phyloP scores from a whole-genome alignment of 768 basidiomycete genomes.

The Multifurca ochricompacta region DNA sequence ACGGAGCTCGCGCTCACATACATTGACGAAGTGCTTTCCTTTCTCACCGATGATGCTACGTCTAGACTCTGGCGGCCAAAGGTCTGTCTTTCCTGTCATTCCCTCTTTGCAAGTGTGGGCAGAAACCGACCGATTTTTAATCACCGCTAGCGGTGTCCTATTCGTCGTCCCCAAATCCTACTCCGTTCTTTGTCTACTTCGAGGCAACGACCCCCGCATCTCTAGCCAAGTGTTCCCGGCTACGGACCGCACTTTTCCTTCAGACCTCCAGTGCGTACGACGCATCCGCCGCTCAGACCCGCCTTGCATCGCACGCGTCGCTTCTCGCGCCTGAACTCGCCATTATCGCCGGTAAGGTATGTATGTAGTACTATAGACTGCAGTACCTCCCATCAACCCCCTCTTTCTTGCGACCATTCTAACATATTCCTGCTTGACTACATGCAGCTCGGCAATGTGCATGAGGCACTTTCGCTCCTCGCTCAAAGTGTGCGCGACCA shows the following conservation, averaged over 20 bases:
- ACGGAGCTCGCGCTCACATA: slow-evolving; percentile 37
- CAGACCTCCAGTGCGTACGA: slow-evolving; percentile 72
- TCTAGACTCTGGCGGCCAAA: slow-evolving; percentile 21
- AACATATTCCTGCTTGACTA: too few species aligned
- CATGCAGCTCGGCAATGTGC: slow-evolving; percentile 52
- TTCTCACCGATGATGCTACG: slow-evolving; percentile 23
- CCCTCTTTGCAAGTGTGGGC: not conserved
- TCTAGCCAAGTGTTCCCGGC: slow-evolving; percentile 57
- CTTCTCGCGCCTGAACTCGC: slow-evolving; percentile 67
- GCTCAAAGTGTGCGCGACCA: slow-evolving; percentile 65
- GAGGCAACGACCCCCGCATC: slow-evolving; percentile 79
- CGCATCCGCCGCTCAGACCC: slow-evolving; percentile 35
- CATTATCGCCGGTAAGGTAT: slow-evolving; percentile 71
- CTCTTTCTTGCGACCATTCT: too few species aligned
- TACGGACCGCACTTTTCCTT: slow-evolving; percentile 73
- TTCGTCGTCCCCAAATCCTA: slow-evolving; percentile 24
- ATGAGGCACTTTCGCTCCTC: slow-evolving; percentile 55
- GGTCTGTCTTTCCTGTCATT: not conserved
- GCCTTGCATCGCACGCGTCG: slow-evolving; percentile 41
- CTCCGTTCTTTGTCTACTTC: slow-evolving; percentile 66
- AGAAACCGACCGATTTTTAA: not conserved
- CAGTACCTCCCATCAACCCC: too few species aligned
- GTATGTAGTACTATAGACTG: too few species aligned
- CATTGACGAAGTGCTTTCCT: slow-evolving; percentile 8
- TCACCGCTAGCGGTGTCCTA: slow-evolving; percentile 25